Base-by-base conservation (phyloP, 1,284 basidiomycete genomes). In the Abortiporus biennis region DNA sequence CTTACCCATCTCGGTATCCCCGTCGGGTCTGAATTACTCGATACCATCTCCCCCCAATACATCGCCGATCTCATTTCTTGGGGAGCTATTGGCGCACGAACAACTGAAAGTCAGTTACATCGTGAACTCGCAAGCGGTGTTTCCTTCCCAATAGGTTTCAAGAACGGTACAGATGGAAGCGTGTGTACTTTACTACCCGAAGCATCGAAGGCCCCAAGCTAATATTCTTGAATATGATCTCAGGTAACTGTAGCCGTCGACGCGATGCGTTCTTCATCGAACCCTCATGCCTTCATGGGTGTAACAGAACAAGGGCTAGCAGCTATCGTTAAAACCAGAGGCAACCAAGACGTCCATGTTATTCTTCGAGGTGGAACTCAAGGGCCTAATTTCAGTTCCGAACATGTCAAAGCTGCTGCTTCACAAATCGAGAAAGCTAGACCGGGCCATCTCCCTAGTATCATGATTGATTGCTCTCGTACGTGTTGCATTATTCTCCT, bases 31-130 rank as follows among this genome's bases (percentile, higher is more conserved):
- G 96, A 99, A 65, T 79, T 99, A 33, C 80, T 99, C 44, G 95
- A 94, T 64, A 93, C 91, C 39, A 93, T 94, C 53, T 92, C 89
- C 0, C 92, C 91, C 1, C 86, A 89, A 57, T 90, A 79, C 68
- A 78, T 88, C 36, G 71, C 81, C 35, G 86, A 85, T 56, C 71
- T 96, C 43, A 86, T 85, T 58, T 90, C 90, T 40, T 99, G 95
- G 95, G 95, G 95, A 38, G 95, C 95, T 4, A 98, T 98, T 50
- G 95, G 95, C 33, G 95, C 96, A 2, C 78, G 95, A 43, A 99
- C 95, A 12, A 99, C 95, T 43, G 89, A 96, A 65, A 89, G 85
- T 3, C 93, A 96, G 62, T 79, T 96, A 8, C 92, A 95, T 58
- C 81, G 92, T 46, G 93, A 96, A 67, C 83, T 95, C 39, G 89